Percentiles rank a stretch among this genome's conserved stretches.
Conservation (phyloP, 805 yeast species). For the Hanseniaspora thailandica region DNA sequence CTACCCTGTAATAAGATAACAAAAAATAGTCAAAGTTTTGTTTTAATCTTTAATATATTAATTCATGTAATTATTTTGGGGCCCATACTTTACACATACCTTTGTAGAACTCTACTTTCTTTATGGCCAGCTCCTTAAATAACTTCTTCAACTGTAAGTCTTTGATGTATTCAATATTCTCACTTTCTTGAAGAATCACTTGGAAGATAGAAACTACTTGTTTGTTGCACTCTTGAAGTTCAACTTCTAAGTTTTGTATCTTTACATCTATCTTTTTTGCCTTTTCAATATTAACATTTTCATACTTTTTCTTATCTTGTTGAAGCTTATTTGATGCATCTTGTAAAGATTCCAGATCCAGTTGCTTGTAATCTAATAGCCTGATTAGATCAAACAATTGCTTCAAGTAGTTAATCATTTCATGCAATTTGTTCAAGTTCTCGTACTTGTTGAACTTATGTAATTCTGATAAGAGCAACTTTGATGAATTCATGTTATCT, state of each 20-base stretch:
- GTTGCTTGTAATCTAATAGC: slow-evolving; percentile 11
- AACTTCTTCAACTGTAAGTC: slow-evolving; percentile 8
- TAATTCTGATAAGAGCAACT: slow-evolving; percentile 4
- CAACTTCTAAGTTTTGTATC: neutral
- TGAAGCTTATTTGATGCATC: slow-evolving; percentile 3
- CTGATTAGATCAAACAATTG: slow-evolving; percentile 13
- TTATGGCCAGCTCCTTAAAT: slow-evolving; percentile 25
- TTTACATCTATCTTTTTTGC: slow-evolving; percentile 1
- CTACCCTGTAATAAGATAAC: too few relatives aligned
- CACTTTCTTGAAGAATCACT: slow-evolving; percentile 9
- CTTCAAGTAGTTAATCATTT: slow-evolving; percentile 9
- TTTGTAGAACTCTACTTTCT: slow-evolving; percentile 47
- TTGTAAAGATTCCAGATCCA: slow-evolving; percentile 13
- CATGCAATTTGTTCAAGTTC: slow-evolving; percentile 6
- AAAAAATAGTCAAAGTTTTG: too few relatives aligned
- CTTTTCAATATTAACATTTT: slow-evolving; percentile 7
- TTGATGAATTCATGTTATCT: slow-evolving; percentile 2
- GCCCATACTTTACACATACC: slow-evolving; percentile 39
- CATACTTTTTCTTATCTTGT: slow-evolving; percentile 8
- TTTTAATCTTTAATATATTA: too few relatives aligned
- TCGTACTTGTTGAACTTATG: slow-evolving; percentile 11
- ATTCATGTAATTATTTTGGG: neutral
- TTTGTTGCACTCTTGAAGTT: slow-evolving; percentile 11
- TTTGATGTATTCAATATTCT: slow-evolving; percentile 11
- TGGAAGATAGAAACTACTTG: slow-evolving; percentile 12